phyloP scores from a whole-genome alignment of 805 yeast genomes.

The Diddensiella santjacobensis region DNA sequence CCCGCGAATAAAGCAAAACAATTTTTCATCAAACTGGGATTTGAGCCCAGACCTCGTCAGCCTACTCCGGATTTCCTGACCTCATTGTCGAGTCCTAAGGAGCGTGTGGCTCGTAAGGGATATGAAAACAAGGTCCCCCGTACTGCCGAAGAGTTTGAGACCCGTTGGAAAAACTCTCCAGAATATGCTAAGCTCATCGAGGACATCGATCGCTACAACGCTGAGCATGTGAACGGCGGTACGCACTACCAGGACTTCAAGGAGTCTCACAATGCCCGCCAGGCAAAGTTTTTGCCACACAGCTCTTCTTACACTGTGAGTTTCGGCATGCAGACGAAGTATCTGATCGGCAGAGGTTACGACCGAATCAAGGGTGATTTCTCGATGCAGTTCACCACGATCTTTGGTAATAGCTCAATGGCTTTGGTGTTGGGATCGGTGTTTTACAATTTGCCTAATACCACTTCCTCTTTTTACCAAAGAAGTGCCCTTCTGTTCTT shows the following conservation, averaged over 20 bases:
- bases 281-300: slow-evolving; percentile 33
- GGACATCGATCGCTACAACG: slow-evolving; percentile 41
- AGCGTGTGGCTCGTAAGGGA: slow-evolving; percentile 43
- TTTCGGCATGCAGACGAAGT: slow-evolving; percentile 43
- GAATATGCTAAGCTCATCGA: slow-evolving; percentile 39
- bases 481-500: slow-evolving; percentile 67
- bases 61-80: slow-evolving; percentile 60
- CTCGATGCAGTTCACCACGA: slow-evolving; percentile 41
- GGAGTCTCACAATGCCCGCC: slow-evolving; percentile 28
- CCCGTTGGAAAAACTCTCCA: slow-evolving; percentile 47
- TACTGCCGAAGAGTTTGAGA: slow-evolving; percentile 50
- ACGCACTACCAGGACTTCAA: slow-evolving; percentile 25
- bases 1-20: slow-evolving; percentile 43
- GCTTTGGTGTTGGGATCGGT: slow-evolving; percentile 57
- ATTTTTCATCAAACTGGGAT: slow-evolving; percentile 53
- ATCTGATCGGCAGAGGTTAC: slow-evolving; percentile 48
- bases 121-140: slow-evolving; percentile 48
- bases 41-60: slow-evolving; percentile 52
- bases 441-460: slow-evolving; percentile 46
- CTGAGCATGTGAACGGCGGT: slow-evolving; percentile 26
- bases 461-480: slow-evolving; percentile 49
- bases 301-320: slow-evolving; percentile 42
- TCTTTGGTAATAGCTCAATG: slow-evolving; percentile 46
- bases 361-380: slow-evolving; percentile 52
- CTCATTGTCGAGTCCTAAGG: slow-evolving; percentile 51